phyloP scores from a whole-genome alignment of 257 asterid species.

The Prunella vulgaris region DNA sequence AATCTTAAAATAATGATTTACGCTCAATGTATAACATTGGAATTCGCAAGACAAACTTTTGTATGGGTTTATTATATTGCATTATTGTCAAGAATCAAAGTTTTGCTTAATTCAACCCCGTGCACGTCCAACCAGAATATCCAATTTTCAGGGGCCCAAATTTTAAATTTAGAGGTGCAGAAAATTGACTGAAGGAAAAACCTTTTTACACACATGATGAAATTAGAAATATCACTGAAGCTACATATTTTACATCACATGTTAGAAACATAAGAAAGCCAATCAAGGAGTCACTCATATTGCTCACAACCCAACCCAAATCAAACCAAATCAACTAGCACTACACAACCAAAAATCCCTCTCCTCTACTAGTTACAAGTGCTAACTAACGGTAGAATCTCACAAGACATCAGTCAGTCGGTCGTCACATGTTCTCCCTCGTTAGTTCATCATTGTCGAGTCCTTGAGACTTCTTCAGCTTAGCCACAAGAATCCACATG shows the following conservation, averaged over 20 bases:
- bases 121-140: no score
- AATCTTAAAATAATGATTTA: no score
- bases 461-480: slow-evolving; percentile 69
- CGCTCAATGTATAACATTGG: no score
- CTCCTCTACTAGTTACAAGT: slow-evolving; percentile 19
- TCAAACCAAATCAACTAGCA: slow-evolving; percentile 6
- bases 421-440: slow-evolving; percentile 20
- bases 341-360: slow-evolving; percentile 25
- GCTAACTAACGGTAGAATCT: slow-evolving; percentile 8
- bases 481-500: slow-evolving; percentile 95
- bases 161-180: neutral
- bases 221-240: neutral
- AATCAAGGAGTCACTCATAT: neutral
- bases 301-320: slow-evolving; percentile 4
- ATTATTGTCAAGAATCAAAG: no score
- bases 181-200: slow-evolving; percentile 5
- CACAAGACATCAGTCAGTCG: slow-evolving; percentile 32
- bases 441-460: slow-evolving; percentile 47
- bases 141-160: no score
- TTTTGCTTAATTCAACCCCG: no score
- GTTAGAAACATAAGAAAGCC: slow-evolving; percentile 9
- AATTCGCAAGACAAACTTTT: no score
- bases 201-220: slow-evolving; percentile 3
- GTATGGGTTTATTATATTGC: no score
- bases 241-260: slow-evolving; percentile 16